Conservation (phyloP, 495 filamentous ascomycete species). For the Annulohypoxylon maeteangense region DNA sequence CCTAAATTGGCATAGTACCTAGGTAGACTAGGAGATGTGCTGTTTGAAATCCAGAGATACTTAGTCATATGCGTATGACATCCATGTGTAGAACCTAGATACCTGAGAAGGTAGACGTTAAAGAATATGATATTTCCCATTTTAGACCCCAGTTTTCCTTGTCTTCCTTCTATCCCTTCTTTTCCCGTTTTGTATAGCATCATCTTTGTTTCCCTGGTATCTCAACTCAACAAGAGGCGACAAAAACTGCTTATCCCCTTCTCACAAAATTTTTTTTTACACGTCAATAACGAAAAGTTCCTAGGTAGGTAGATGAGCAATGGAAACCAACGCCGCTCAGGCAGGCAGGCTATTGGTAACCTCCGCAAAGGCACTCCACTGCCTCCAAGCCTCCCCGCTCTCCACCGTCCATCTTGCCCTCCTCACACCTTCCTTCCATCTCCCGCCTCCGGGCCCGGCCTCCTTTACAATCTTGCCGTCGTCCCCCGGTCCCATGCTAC, state of each 20-base stretch:
- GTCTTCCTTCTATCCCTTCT: slow-evolving; percentile 1
- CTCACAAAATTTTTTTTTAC: background rate
- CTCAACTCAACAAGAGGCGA: slow-evolving; percentile 12
- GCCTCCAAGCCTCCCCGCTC: slow-evolving; percentile 81
- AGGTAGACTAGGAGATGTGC: background rate
- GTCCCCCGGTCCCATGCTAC: slow-evolving; percentile 71
- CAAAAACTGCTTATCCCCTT: background rate
- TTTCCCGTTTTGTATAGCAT: background rate
- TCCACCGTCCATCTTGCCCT: slow-evolving; percentile 83
- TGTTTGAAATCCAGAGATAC: background rate
- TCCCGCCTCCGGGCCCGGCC: slow-evolving; percentile 80
- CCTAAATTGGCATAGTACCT: background rate
- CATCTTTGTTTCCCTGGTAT: slow-evolving; percentile 24
- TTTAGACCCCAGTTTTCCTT: background rate
- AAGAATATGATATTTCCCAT: background rate
- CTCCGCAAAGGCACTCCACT: slow-evolving; percentile 76
- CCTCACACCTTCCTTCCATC: slow-evolving; percentile 94
- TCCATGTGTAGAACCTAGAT: too few species aligned
- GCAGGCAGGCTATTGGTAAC: slow-evolving; percentile 54
- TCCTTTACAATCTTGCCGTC: slow-evolving; percentile 81
- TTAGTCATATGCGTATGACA: background rate
- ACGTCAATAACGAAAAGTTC: background rate
- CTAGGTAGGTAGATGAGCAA: too few species aligned
- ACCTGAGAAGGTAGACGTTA: too few species aligned
- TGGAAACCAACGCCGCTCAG: background rate